Base-by-base conservation (phyloP, 768 basidiomycete species). In the Mrakia blollopis region DNA sequence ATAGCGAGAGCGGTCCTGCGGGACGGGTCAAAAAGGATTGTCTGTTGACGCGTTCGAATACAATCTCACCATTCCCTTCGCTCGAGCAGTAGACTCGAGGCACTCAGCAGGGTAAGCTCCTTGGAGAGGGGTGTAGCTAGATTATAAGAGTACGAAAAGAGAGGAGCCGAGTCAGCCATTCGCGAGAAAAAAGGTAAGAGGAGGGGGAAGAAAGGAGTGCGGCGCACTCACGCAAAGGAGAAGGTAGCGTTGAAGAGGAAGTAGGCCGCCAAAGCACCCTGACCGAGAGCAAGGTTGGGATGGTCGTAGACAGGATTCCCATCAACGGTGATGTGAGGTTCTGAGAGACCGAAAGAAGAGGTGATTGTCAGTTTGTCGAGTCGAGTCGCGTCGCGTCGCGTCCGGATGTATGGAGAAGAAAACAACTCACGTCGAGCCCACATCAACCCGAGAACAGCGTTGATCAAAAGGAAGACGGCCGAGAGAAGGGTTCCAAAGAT, bases 1-100 rank as follows among this genome's bases (percentile, higher is more conserved):
- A n/a, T n/a, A n/a, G n/a, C n/a, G n/a, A n/a, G n/a, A n/a, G n/a
- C n/a, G n/a, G n/a, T n/a, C n/a, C n/a, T n/a, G n/a, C n/a, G n/a
- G n/a, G n/a, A n/a, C n/a, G n/a, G n/a, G n/a, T n/a, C n/a, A n/a
- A n/a, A n/a, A n/a, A n/a, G n/a, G n/a, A n/a, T n/a, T n/a, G n/a
- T n/a, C n/a, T n/a, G n/a, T n/a, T n/a, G n/a, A n/a, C n/a, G n/a
- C n/a, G n/a, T n/a, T n/a, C n/a, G n/a, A n/a, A n/a, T n/a, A n/a
- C n/a, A n/a, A n/a, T n/a, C 39, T 72, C 47, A 52, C 88, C 85
- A 90, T 88, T 75, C 89, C 89, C 81, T 89, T 89, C 10, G 88
- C 88, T 65, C 88, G 86, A 44, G 88, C 86, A 57, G 87, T 88
- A 72, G 87, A 88, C 73, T 86, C 85, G n/a, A 89, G 82, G 79